Base-by-base conservation (phyloP, 1,139 yeast genomes). In the Debaryomyces sp. region DNA sequence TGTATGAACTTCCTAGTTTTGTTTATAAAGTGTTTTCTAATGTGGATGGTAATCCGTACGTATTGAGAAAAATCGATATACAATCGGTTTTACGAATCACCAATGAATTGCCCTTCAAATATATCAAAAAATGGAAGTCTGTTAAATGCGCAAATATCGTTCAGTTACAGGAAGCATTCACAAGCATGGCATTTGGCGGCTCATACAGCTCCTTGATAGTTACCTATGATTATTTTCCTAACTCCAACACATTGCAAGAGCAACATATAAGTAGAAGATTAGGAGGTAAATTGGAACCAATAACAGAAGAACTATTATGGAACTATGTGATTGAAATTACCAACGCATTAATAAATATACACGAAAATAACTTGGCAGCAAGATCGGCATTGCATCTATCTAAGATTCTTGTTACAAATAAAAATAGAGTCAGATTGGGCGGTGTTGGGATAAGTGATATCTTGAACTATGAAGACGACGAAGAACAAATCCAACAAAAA, bases 151-250 rank as follows among this genome's bases (percentile, higher is more conserved):
- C 92, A 12, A 85, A 85, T 57, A 71, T 90, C 15, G 89, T 88
- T 1, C 76, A 78, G 36, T 68, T 91, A 7, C 78, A 81, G 45
- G 97, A 92, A 62, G 91, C 96, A 9, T 94, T 94, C 64, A 87
- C 97, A 1, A 85, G 95, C 9, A 81, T 90, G 53, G 89, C 92
- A 5, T 94, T 95, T 70, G 92, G 91, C 36, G 94, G 88, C 55
- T 77, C 80, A 7, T 46, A 49, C 38, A 50, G 60, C 51, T 84
- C 89, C 1, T 68, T 87, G 48, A 58, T 71, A 29, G 57, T 71
- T 45, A 62, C 66, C 5, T 69, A 68, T 53, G 75, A 70, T 50
- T 81, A 79, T 52, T 84, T 61, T 74, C 72, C 78, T 4, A 64
- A 64, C 50, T 55, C 72, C 2, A 59, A 54, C 38, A 70, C 73